Evolutionary conservation across 2,329 filamentous ascomycete genomes (phyloP).

Genomic region (Myriosclerotinia curreyana): DNA sequence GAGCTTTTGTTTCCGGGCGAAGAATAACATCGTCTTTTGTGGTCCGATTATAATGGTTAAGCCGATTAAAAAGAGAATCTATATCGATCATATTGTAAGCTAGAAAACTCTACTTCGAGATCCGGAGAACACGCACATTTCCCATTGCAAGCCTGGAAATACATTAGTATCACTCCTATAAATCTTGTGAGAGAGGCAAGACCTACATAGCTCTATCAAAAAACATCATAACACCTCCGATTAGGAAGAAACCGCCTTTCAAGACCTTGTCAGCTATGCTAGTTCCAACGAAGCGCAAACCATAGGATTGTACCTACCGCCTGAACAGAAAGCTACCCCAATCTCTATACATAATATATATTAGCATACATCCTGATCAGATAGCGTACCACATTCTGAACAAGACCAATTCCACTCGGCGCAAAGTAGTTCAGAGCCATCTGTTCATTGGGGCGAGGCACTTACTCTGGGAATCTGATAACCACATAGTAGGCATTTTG

Average conservation of each 20-base stretch:
- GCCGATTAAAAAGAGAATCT: slow-evolving; percentile 98
- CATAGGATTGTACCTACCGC: slow-evolving; percentile 63
- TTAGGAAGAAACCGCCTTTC: slow-evolving; percentile 86
- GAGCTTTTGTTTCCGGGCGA: slow-evolving; percentile 87
- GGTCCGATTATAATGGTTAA: slow-evolving; percentile 93
- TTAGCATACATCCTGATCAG: slow-evolving; percentile 32
- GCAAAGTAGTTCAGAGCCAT: slow-evolving; percentile 24
- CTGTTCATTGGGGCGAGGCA: slow-evolving; percentile 29
- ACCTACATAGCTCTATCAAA: slow-evolving; percentile 93
- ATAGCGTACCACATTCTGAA: slow-evolving; percentile 6
- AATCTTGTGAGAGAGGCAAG: background rate
- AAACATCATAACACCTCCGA: slow-evolving; percentile 92
- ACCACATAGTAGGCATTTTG: slow-evolving; percentile 69
- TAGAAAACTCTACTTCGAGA: slow-evolving; percentile 45
- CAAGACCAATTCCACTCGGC: slow-evolving; percentile 27
- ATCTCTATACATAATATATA: slow-evolving; percentile 62
- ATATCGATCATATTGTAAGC: slow-evolving; percentile 25
- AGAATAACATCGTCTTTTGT: slow-evolving; percentile 89
- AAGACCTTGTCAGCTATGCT: slow-evolving; percentile 24
- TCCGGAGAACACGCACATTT: slow-evolving; percentile 49
- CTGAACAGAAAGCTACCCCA: slow-evolving; percentile 95
- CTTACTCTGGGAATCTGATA: slow-evolving; percentile 92
- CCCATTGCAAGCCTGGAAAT: slow-evolving; percentile 84
- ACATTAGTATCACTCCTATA: background rate
- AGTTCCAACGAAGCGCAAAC: slow-evolving; percentile 24